A percentile compares a stretch with the other conserved stretches of the same genome.
These are phyloP conservation scores for Gynostemma pentaphyllum DNA, from an alignment of 306 rosid species.

Conservation along the genomic window DNA sequence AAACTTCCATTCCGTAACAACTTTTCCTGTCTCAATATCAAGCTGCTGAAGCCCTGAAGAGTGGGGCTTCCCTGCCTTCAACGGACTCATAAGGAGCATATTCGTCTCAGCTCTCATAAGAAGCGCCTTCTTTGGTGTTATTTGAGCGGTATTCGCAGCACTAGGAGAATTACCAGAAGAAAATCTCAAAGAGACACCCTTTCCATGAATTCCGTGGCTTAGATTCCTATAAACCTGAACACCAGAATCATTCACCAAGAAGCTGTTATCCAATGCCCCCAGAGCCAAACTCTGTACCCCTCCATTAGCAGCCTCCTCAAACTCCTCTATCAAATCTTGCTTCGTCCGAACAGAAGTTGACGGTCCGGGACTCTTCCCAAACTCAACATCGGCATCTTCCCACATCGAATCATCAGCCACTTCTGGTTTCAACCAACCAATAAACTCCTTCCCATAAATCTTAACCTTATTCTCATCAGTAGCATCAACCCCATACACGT, in stretches of 20 bases:
- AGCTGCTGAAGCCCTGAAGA: slow-evolving; percentile 54
- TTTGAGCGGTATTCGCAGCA: slow-evolving; percentile 13
- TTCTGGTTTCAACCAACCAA: slow-evolving; percentile 85
- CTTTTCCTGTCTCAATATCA: slow-evolving; percentile 77
- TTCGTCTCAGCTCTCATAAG: slow-evolving; percentile 79
- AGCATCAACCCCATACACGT: slow-evolving; percentile 47
- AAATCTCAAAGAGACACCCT: slow-evolving; percentile 57
- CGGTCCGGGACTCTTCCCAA: slow-evolving; percentile 21
- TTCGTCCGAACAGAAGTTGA: slow-evolving; percentile 22
- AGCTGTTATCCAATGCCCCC: slow-evolving; percentile 81
- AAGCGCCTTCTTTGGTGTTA: slow-evolving; percentile 53
- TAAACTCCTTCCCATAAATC: slow-evolving; percentile 75
- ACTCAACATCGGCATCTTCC: slow-evolving; percentile 52
- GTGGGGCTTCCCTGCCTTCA: slow-evolving; percentile 55
- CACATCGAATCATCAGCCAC: slow-evolving; percentile 77
- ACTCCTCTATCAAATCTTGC: slow-evolving; percentile 60
- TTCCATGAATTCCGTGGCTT: slow-evolving; percentile 66
- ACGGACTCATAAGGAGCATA: slow-evolving; percentile 82
- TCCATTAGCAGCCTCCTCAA: slow-evolving; percentile 75
- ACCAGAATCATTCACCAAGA: slow-evolving; percentile 55
- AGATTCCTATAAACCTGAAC: slow-evolving; percentile 74
- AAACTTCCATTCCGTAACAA: slow-evolving; percentile 81
- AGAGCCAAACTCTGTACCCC: slow-evolving; percentile 71
- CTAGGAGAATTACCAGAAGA: slow-evolving; percentile 21
- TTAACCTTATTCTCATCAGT: slow-evolving; percentile 70